phyloP scores from a whole-genome alignment of 371 early-diverging fungal species.

The Rhizomucor miehei region DNA sequence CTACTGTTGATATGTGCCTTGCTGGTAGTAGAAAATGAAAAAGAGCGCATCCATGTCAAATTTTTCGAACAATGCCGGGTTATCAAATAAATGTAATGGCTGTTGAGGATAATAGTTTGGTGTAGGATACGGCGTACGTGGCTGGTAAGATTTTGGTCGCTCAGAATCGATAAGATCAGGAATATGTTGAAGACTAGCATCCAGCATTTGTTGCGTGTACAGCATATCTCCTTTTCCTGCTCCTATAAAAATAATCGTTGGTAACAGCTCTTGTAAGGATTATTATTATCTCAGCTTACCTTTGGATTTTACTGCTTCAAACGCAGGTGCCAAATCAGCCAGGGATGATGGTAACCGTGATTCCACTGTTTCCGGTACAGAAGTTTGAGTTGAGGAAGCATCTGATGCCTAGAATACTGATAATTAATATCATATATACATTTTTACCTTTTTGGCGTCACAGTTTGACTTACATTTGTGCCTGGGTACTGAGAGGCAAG shows the following conservation, averaged over 20 bases:
- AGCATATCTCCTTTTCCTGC: conserved; percentile 30
- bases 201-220: conserved; percentile 69
- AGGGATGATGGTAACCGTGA: conserved; percentile 70
- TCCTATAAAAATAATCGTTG: conserved; percentile 7
- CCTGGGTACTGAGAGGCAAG: conserved; percentile 22
- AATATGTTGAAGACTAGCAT: conserved; percentile 71
- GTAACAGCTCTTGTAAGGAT: neutral
- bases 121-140: conserved; percentile 74
- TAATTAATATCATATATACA: too few species aligned
- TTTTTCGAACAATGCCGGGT: conserved; percentile 82
- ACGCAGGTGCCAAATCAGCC: conserved; percentile 74
- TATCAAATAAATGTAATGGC: conserved; percentile 78
- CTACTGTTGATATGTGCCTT: conserved; percentile 95
- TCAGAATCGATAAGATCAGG: conserved; percentile 79
- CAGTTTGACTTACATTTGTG: conserved; percentile 10
- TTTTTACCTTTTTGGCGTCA: neutral
- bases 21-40: conserved; percentile 98
- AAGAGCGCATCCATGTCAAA: conserved; percentile 97
- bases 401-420: too few species aligned
- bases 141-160: conserved; percentile 69
- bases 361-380: conserved; percentile 11
- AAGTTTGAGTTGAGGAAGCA: neutral
- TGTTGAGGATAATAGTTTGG: conserved; percentile 91
- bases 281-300: conserved; percentile 25
- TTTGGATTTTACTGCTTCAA: conserved; percentile 72